These are phyloP conservation scores for Globisporangium camurandrum DNA, from an alignment of 352 stramenopile species.

Conservation along the genomic window DNA sequence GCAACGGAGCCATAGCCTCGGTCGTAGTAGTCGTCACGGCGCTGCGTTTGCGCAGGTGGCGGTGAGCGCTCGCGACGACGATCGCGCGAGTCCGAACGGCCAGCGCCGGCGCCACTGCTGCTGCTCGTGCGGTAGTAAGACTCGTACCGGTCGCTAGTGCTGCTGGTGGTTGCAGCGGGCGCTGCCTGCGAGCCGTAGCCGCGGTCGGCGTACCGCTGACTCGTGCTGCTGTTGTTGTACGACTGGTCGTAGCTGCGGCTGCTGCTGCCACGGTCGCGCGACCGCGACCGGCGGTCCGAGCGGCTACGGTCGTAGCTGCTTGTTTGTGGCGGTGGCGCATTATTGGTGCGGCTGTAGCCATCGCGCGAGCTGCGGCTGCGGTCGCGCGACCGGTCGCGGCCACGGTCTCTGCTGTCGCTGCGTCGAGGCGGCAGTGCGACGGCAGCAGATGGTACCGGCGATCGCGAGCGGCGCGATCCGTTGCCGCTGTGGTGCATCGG, in stretches of 20 bases:
- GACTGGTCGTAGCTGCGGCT: conserved; percentile 9
- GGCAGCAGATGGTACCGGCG: neutral
- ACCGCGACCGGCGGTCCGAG: conserved; percentile 19
- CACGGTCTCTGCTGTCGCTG: conserved; percentile 12
- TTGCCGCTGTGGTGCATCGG: neutral
- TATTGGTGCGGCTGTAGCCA: neutral
- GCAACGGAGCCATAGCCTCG: conserved; percentile 27
- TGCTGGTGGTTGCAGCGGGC: neutral
- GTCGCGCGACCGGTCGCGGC: conserved; percentile 14
- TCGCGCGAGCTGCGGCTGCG: conserved; percentile 4
- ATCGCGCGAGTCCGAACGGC: conserved; percentile 4
- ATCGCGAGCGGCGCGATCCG: conserved; percentile 3
- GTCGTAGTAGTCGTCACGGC: conserved; percentile 11
- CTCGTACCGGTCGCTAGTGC: conserved; percentile 12
- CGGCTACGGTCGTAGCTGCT: conserved; percentile 10
- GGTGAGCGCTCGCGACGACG: conserved; percentile 11
- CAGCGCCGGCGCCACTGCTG: conserved; percentile 1
- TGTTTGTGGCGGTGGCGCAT: neutral
- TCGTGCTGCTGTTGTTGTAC: conserved; percentile 10
- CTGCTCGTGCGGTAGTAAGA: conserved; percentile 15
- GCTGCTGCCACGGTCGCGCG: conserved; percentile 16
- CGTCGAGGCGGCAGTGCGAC: conserved; percentile 15
- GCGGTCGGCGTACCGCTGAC: conserved; percentile 17
- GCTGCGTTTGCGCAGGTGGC: no score
- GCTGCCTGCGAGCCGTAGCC: conserved; percentile 17